Base-by-base conservation (phyloP, 2,329 filamentous ascomycete species). In the Tolypocladium nubicola region DNA sequence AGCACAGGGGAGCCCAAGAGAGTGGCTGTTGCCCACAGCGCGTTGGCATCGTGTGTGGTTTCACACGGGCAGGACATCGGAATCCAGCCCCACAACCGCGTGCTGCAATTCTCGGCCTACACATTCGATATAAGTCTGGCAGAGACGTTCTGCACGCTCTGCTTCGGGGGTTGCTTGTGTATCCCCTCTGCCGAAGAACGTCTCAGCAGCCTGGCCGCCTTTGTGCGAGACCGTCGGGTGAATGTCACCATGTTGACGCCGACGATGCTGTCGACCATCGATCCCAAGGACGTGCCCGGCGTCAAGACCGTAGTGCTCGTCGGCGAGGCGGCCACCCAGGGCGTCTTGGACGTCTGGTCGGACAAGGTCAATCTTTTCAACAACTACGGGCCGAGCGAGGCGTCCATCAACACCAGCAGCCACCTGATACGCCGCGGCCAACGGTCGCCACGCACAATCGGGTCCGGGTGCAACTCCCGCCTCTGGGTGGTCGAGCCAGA, bases 1-100 rank as follows among this genome's bases (percentile, higher is more conserved):
- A 81, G 75, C 33, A 83, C 80, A 0, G 80, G 80, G 7, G 70
- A 68, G 14, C 80, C 80, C 0, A 83, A 83, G 64, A 79, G 59
- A 0, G 54, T 58, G 1, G 49, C 56, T 1, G 21, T 59, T 2
- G 16, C 11, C 0, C 41, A 61, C 37, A 54, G 59, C 7, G 23
- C 47, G 4, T 49, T 55, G 19, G 21, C 16, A 9, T 30, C 38
- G 5, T 11, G 57, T 13, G 59, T 57, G 19, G 37, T n/a, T 0
- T 56, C 57, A 2, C 57, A 59, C 19, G 58, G 56, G 0, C 39
- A 30, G 14, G n/a, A 23, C n/a, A 30, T 55, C 9, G 19, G 8
- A 9, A 14, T 55, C n/a, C 19, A 49, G 14, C n/a, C 41, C 10
- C 11, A 3, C 10, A 21, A 8, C 13, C 53, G 53, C 41, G 30